These are phyloP conservation scores for Apiotrichum mycotoxinovorans DNA, from an alignment of 1,284 basidiomycete species.

Conservation along the genomic window DNA sequence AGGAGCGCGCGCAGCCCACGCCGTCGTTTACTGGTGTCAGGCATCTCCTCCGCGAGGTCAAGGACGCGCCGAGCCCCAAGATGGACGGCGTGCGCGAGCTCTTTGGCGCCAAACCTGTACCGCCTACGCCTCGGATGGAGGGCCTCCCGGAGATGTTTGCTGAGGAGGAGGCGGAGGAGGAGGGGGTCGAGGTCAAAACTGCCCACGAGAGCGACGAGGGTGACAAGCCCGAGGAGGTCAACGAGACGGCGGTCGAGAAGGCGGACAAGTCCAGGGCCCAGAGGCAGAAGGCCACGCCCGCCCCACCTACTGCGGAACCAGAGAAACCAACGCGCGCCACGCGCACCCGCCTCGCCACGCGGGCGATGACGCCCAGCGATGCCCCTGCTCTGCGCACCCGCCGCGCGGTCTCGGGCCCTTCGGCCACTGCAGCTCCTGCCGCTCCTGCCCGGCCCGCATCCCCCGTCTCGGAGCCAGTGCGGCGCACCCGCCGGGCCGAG, in stretches of 20 bases:
- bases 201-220: background rate
- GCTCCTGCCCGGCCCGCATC: background rate
- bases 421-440: background rate
- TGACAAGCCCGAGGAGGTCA: background rate
- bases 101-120: background rate
- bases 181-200: background rate
- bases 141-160: background rate
- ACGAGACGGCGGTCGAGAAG: background rate
- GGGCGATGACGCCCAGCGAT: background rate
- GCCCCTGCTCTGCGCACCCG: background rate
- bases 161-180: background rate
- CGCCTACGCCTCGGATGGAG: background rate
- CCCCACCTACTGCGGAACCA: background rate
- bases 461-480: background rate
- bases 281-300: background rate
- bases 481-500: background rate
- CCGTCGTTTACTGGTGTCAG: slow-evolving; percentile 1
- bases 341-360: background rate
- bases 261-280: background rate
- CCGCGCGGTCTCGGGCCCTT: background rate
- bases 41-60: slow-evolving; percentile 2
- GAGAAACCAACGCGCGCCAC: background rate
- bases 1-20: background rate
- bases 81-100: slow-evolving; percentile 15
- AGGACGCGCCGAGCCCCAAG: slow-evolving; percentile 19